phyloP scores from a whole-genome alignment of 176 grass and related monocot species.

The Guadua angustifolia region DNA sequence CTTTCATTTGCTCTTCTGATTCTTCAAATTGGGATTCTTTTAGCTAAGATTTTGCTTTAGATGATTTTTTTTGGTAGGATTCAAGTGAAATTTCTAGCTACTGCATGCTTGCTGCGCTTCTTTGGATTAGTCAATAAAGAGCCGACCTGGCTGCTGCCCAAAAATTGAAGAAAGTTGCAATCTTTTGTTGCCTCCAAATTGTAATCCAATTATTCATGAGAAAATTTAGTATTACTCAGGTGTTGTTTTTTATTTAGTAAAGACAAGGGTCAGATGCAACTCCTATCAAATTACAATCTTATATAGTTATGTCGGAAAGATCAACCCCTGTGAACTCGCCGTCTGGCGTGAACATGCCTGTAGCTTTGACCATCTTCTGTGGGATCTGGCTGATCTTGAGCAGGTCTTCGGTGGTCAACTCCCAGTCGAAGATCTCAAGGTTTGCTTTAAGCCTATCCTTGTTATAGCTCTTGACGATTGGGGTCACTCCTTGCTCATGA shows the following conservation, averaged over 20 bases:
- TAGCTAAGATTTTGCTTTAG: conserved; percentile 4
- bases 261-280: not conserved
- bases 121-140: conserved; percentile 13
- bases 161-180: not conserved
- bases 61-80: conserved; percentile 14
- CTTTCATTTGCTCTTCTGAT: conserved; percentile 19
- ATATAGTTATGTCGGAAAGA: too few relatives aligned
- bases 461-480: too few relatives aligned
- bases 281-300: not conserved
- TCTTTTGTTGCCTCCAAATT: conserved; percentile 6
- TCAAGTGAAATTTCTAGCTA: not conserved
- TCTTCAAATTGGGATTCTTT: conserved; percentile 14
- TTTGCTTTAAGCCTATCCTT: too few relatives aligned
- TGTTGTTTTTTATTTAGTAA: not conserved
- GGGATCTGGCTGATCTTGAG: too few relatives aligned
- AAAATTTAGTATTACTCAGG: not conserved
- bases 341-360: too few relatives aligned
- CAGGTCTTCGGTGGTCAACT: too few relatives aligned
- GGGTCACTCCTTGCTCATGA: too few relatives aligned
- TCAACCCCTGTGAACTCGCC: too few relatives aligned
- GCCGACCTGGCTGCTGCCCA: not conserved
- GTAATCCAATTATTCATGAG: not conserved
- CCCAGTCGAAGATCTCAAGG: too few relatives aligned
- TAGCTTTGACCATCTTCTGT: too few relatives aligned
- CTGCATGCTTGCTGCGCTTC: not conserved